Evolutionary conservation across 306 rosid genomes (phyloP).

Genomic region (Vicia sativa): DNA sequence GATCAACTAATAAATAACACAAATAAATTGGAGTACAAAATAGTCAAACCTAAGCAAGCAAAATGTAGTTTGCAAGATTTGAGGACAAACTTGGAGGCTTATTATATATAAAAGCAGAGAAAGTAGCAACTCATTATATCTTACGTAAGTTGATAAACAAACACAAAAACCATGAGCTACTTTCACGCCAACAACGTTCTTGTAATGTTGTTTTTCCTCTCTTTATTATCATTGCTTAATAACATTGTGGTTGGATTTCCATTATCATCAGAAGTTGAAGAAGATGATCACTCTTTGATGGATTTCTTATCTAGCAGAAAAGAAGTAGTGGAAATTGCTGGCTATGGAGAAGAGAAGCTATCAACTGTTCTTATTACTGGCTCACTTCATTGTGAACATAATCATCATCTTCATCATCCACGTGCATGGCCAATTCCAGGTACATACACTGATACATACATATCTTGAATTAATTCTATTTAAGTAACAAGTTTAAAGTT

Average conservation of each 20-base stretch:
- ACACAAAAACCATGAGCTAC: conserved; percentile 48
- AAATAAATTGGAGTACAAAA: conserved; percentile 12
- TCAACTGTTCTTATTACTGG: conserved; percentile 91
- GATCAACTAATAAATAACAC: conserved; percentile 4
- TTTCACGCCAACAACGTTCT: conserved; percentile 37
- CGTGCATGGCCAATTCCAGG: conserved; percentile 85
- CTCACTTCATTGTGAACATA: conserved; percentile 56
- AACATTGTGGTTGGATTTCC: conserved; percentile 25
- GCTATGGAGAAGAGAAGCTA: conserved; percentile 90
- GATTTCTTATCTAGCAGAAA: conserved; percentile 57
- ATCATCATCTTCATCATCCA: conserved; percentile 33
- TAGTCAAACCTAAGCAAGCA: conserved; percentile 47
- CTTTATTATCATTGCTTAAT: conserved; percentile 2
- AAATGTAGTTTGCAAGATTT: conserved; percentile 22
- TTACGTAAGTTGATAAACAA: conserved; percentile 18
- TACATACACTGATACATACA: conserved; percentile 53
- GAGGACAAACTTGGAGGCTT: conserved; percentile 8
- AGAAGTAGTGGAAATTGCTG: conserved; percentile 69
- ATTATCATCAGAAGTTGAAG: not conserved
- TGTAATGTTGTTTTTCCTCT: conserved; percentile 12
- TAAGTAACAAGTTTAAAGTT: not conserved
- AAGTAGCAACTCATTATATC: conserved; percentile 7
- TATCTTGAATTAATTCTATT: too few relatives aligned
- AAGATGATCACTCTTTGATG: conserved; percentile 32
- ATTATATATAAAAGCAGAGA: conserved; percentile 27